phyloP scores from a whole-genome alignment of 768 basidiomycete species.

The Pseudohyphozyma bogoriensis region DNA sequence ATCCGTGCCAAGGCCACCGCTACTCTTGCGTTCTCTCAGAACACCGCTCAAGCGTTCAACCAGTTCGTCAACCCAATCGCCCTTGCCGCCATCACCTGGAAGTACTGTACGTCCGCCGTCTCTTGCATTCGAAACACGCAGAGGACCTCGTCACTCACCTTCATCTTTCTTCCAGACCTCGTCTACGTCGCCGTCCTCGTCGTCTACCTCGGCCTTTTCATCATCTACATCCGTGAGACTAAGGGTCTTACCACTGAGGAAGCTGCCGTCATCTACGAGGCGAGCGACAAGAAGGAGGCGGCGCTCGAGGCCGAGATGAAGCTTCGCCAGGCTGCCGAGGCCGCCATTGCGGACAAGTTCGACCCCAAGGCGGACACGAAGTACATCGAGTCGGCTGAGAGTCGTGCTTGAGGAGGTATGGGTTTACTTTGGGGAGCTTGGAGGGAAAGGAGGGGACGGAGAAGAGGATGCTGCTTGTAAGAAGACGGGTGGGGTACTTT shows the following conservation, averaged over 20 bases:
- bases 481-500: too few species aligned
- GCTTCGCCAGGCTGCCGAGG: background rate
- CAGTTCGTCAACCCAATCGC: background rate
- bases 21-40: background rate
- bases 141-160: too few species aligned
- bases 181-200: conserved; percentile 24
- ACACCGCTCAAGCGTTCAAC: background rate
- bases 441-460: too few species aligned
- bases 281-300: background rate
- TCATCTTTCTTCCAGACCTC: background rate
- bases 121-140: too few species aligned
- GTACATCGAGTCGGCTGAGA: too few species aligned
- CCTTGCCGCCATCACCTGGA: background rate
- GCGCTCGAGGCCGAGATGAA: background rate
- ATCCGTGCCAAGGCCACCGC: background rate
- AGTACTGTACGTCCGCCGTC: too few species aligned
- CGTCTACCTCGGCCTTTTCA: conserved; percentile 22
- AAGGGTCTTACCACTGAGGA: background rate
- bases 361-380: too few species aligned
- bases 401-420: too few species aligned
- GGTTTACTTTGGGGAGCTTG: too few species aligned
- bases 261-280: background rate
- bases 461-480: too few species aligned
- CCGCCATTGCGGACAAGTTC: background rate
- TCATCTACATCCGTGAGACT: conserved; percentile 31